phyloP scores from a whole-genome alignment of 2,329 filamentous ascomycete species.

The Hypoxylon sp. region DNA sequence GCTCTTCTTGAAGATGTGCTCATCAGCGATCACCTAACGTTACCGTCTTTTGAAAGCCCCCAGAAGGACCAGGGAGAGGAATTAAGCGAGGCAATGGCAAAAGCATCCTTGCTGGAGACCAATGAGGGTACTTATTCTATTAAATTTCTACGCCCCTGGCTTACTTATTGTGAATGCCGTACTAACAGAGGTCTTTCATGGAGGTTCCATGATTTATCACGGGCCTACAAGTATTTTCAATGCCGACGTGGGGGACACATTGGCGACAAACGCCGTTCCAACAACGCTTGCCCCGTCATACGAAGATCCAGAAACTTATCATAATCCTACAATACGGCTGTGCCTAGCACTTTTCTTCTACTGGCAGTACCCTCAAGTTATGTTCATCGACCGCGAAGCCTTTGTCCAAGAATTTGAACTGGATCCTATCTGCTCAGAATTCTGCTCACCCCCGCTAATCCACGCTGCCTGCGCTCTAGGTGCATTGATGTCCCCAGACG shows the following conservation, averaged over 20 bases:
- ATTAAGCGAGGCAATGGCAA: not conserved
- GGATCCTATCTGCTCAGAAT: conserved; percentile 10
- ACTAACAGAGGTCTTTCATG: not conserved
- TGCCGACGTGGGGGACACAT: not conserved
- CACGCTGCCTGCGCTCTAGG: conserved; percentile 9
- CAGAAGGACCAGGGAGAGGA: not conserved
- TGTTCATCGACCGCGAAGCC: not conserved
- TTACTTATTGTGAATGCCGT: not conserved
- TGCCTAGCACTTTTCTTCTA: not conserved
- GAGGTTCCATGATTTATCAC: not conserved
- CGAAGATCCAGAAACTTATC: not conserved
- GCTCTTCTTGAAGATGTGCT: not conserved
- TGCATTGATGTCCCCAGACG: conserved; percentile 7
- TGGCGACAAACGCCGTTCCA: not conserved
- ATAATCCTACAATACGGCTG: not conserved
- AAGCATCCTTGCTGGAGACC: not conserved
- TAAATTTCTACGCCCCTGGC: not conserved
- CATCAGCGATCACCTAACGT: not conserved
- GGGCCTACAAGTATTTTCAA: not conserved
- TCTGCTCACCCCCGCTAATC: conserved; percentile 14
- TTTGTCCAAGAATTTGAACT: conserved; percentile 14
- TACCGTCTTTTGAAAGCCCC: not conserved
- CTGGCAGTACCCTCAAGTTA: not conserved
- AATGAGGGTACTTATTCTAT: not conserved
- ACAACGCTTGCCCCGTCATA: not conserved